phyloP scores from a whole-genome alignment of 23 red algal species.

The Gracilaria gracilis region DNA sequence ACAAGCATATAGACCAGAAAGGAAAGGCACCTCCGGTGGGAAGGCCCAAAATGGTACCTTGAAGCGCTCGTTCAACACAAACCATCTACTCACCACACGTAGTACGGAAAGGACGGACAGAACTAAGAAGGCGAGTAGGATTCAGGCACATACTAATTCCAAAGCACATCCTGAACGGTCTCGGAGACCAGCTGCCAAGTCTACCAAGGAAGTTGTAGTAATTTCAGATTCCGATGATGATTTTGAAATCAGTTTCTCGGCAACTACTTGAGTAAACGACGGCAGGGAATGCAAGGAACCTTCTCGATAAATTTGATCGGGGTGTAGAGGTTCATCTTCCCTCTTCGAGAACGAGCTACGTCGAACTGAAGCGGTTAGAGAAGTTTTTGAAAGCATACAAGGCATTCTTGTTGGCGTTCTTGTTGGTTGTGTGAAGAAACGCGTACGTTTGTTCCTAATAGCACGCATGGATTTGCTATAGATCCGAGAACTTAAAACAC shows the following conservation, averaged over 20 bases:
- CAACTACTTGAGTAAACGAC: not conserved
- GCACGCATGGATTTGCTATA: too few species aligned
- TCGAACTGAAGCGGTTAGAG: too few species aligned
- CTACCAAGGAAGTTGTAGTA: constrained; percentile 2
- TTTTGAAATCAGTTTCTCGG: constrained; percentile 41
- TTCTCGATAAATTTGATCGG: not conserved
- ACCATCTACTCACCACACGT: not conserved
- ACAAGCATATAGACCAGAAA: not conserved
- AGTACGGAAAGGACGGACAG: not conserved
- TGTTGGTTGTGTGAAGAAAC: too few species aligned
- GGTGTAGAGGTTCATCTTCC: too few species aligned
- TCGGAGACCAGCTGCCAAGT: not conserved
- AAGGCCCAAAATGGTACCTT: not conserved
- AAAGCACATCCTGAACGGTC: not conserved
- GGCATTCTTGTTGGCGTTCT: too few species aligned
- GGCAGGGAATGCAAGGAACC: not conserved
- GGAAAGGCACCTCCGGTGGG: not conserved
- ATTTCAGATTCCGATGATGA: constrained; percentile 33
- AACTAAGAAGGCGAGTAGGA: not conserved
- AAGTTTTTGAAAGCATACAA: too few species aligned
- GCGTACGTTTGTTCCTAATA: too few species aligned
- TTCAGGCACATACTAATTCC: not conserved
- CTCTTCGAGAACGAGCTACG: too few species aligned
- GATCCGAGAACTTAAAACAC: too few species aligned
- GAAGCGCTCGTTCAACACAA: not conserved